A percentile compares a stretch with the other conserved stretches of the same genome.
These are phyloP conservation scores for Hypomontagnella monticulosa DNA, from an alignment of 495 filamentous ascomycete genomes.

Conservation along the genomic window DNA sequence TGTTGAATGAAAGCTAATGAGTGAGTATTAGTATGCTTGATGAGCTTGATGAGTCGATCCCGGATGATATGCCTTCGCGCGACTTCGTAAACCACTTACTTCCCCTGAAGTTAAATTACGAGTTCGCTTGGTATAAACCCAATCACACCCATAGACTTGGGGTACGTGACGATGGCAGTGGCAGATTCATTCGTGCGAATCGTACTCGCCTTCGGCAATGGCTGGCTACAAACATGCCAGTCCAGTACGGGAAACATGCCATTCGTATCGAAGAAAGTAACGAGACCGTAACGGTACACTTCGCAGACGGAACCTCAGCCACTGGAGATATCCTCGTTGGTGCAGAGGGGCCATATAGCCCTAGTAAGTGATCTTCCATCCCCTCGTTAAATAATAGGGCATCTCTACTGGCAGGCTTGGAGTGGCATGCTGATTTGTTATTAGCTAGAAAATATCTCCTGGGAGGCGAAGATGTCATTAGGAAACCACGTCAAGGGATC, in stretches of 20 bases:
- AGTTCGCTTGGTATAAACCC: slow-evolving; percentile 38
- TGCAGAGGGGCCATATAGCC: slow-evolving; percentile 59
- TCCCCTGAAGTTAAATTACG: slow-evolving; percentile 39
- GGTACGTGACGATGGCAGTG: slow-evolving; percentile 39
- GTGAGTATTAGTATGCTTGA: slow-evolving; percentile 35
- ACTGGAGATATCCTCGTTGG: slow-evolving; percentile 59
- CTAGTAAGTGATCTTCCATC: slow-evolving; percentile 32
- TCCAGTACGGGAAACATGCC: slow-evolving; percentile 43
- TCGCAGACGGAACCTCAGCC: slow-evolving; percentile 50
- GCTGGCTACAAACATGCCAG: slow-evolving; percentile 39
- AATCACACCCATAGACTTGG: slow-evolving; percentile 36
- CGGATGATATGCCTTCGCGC: slow-evolving; percentile 47
- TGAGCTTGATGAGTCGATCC: slow-evolving; percentile 49
- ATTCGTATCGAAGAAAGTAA: slow-evolving; percentile 36
- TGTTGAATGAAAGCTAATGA: background rate
- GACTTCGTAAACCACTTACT: slow-evolving; percentile 49
- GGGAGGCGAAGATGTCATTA: slow-evolving; percentile 30
- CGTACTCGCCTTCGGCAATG: slow-evolving; percentile 38
- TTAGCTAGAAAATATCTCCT: slow-evolving; percentile 51
- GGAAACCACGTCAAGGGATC: slow-evolving; percentile 31
- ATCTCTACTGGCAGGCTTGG: background rate
- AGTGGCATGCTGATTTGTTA: background rate
- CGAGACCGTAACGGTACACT: slow-evolving; percentile 39
- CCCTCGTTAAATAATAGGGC: no score
- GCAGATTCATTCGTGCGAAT: slow-evolving; percentile 43